Conservation (phyloP, 2,329 filamentous ascomycete species). For the Didymella exigua region DNA sequence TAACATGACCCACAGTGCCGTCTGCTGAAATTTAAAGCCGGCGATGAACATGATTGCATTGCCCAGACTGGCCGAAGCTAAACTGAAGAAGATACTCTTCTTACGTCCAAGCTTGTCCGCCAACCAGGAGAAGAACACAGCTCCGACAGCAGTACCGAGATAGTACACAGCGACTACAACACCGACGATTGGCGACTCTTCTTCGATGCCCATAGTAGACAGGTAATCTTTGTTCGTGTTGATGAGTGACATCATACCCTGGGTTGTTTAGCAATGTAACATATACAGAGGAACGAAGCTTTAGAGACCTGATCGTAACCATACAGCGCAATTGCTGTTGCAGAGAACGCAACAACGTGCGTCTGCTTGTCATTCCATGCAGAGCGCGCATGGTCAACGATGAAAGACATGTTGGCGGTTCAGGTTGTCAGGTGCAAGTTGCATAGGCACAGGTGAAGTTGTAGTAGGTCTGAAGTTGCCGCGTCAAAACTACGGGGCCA, state of each 20-base stretch:
- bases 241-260: conserved; percentile 60
- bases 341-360: conserved; percentile 60
- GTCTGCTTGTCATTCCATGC: conserved; percentile 48
- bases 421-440: conserved; percentile 1
- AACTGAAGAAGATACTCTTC: conserved; percentile 60
- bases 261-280: background rate
- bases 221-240: conserved; percentile 63
- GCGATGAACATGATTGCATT: conserved; percentile 66
- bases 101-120: conserved; percentile 62
- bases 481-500: background rate
- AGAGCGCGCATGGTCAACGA: conserved; percentile 23
- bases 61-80: conserved; percentile 60
- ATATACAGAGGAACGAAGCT: background rate
- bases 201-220: conserved; percentile 60
- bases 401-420: conserved; percentile 19
- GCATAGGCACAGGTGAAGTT: conserved; percentile 1
- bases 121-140: conserved; percentile 61
- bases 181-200: conserved; percentile 60
- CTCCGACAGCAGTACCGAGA: conserved; percentile 64
- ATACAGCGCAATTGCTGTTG: conserved; percentile 61
- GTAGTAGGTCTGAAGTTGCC: background rate
- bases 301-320: conserved; percentile 49
- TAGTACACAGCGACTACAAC: conserved; percentile 68
- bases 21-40: conserved; percentile 54
- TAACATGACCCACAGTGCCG: conserved; percentile 57